Evolutionary conservation across 2,329 filamentous ascomycete species (phyloP), one percentile per base, ranked within the genome.

Genomic region (Botryotinia calthae): DNA sequence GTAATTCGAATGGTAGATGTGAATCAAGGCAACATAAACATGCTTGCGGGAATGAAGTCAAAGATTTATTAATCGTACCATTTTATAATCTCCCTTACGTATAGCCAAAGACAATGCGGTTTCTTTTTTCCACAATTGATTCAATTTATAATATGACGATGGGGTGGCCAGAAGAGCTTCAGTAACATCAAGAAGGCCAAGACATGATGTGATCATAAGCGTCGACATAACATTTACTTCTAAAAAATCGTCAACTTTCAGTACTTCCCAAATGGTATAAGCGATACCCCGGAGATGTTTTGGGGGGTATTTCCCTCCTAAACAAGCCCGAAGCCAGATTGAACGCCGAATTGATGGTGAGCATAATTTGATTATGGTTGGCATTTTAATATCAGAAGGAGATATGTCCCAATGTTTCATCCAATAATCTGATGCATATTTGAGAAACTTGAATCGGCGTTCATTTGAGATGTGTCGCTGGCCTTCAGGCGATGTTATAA

Each of bases 201-300:
- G 56, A 25, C 28, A 4, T 34, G 18, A 59, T 14, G 56, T 2
- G 4, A 59, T 22, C 56, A 59, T 59, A 22, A 59, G 56, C 28
- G 56, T 5, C 4, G 56, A 25, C 0, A 59, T 59, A 6, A 8
- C 9, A 2, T 20, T 25, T 10, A 31, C 31, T 59, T 59, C 31
- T 6, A 37, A 31, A 12, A 20, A 37, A 37, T 37, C 18, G 0
- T 59, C 18, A 12, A 22, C 8, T 10, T 25, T 25, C 28, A 59
- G 2, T 12, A 12, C 4, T 0, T 34, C 1, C 18, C 0, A 2
- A 22, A 59, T 34, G 0, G 4, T 22, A 12, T 8, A 37, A 14
- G 20, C 18, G 9, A 37, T 22, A 1, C 1, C 8, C 18, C 0
- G 18, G 18, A 37, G 31, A 7, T 59, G 16, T 31, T 59, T 59